Percentiles rank a stretch among this genome's conserved stretches.
Evolutionary conservation across 2,329 filamentous ascomycete species (phyloP).

Genomic region (Albifimbria verrucaria): DNA sequence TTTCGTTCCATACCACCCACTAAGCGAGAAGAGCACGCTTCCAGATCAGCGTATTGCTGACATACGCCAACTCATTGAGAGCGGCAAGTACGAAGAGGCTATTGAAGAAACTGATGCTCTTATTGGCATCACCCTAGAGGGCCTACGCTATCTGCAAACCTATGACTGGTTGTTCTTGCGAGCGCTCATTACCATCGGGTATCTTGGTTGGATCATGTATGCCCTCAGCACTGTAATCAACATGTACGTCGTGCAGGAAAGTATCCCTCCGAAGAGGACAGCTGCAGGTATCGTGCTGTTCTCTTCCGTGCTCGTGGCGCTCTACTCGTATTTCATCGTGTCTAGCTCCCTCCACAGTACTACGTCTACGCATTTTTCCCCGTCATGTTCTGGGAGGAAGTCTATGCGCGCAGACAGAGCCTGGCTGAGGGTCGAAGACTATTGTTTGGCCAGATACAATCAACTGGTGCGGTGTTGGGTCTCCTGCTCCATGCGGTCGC

Average conservation of each 20-base stretch:
- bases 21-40: constrained; percentile 61
- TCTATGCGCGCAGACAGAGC: constrained; percentile 73
- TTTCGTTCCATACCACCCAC: constrained; percentile 71
- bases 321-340: constrained; percentile 77
- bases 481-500: constrained; percentile 61
- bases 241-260: constrained; percentile 76
- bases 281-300: constrained; percentile 61
- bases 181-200: constrained; percentile 83
- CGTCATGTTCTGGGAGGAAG: constrained; percentile 94
- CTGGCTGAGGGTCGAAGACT: constrained; percentile 62
- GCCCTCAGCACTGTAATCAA: constrained; percentile 86
- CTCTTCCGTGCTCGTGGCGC: constrained; percentile 66
- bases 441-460: constrained; percentile 67
- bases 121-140: constrained; percentile 73
- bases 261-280: constrained; percentile 61
- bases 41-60: constrained; percentile 64
- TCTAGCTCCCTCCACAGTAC: constrained; percentile 79
- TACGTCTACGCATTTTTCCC: constrained; percentile 93
- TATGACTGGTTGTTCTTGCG: constrained; percentile 98
- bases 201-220: constrained; percentile 93
- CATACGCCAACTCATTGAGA: constrained; percentile 66
- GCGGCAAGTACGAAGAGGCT: constrained; percentile 67
- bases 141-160: constrained; percentile 90
- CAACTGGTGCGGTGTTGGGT: constrained; percentile 52
- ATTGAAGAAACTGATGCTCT: constrained; percentile 76